Base-by-base conservation (phyloP, 1,284 basidiomycete species). In the Ustilago xerochloae region DNA sequence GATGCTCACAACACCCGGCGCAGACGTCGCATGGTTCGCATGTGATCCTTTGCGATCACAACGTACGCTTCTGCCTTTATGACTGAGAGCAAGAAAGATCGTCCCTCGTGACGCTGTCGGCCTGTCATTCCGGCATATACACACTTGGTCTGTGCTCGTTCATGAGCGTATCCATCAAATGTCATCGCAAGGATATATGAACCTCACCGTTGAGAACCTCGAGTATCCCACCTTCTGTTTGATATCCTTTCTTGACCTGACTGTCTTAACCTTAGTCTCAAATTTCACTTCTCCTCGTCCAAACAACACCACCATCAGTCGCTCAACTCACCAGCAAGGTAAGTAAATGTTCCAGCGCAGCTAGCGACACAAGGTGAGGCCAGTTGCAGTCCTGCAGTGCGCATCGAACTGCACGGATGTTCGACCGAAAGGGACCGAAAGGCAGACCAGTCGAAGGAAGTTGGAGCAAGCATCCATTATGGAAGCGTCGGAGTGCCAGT, bases 391-490 rank as follows among this genome's bases (percentile, higher is more conserved):
- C n/a, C n/a, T n/a, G n/a, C n/a, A n/a, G n/a, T n/a, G n/a, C n/a
- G n/a, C n/a, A n/a, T n/a, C n/a, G n/a, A n/a, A n/a, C n/a, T n/a
- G n/a, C n/a, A 28, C 47, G 54, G 54, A 33, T 54, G 49, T 52
- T 63, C 54, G 61, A 24, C 61, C 61, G 61, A 63, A 57, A 43
- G 56, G 39, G 20, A 10, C 48, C 61, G 52, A 56, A 30, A 10
- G n/a, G 20, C 22, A 28, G n/a, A 12, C n/a, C 7, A 39, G 28
- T 24, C 15, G 15, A 29, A 33, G 57, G 16, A 30, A 45, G 48
- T n/a, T 32, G 12, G 29, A n/a, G 38, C 10, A 20, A 20, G 38
- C 41, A 13, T 26, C 20, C 41, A 22, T 12, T 13, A 18, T 57
- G 24, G 20, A 38, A 50, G 47, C 32, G 16, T 22, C 47, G 22